Evolutionary conservation across 2,329 filamentous ascomycete genomes (phyloP).

Genomic region (Alternaria angustiovoidea): DNA sequence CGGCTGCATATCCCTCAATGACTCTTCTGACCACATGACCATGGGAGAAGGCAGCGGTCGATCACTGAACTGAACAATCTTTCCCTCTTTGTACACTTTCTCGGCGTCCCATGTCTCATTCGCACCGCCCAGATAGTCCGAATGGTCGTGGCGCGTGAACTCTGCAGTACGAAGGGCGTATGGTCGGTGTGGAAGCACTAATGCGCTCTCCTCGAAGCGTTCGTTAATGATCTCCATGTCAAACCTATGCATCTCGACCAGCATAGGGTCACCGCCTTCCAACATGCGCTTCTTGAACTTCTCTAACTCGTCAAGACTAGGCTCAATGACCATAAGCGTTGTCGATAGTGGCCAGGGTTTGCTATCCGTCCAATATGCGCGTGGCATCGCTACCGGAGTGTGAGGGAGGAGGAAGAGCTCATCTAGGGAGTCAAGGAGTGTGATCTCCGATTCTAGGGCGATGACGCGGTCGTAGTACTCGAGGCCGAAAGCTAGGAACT

Average conservation of each 20-base stretch:
- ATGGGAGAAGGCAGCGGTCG: constrained; percentile 75
- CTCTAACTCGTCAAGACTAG: constrained; percentile 62
- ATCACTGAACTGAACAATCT: constrained; percentile 75
- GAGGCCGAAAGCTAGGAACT: constrained; percentile 74
- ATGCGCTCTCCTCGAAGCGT: constrained; percentile 65
- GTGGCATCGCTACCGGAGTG: constrained; percentile 70
- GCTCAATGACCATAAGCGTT: constrained; percentile 69
- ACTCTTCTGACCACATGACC: constrained; percentile 57
- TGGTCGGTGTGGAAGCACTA: constrained; percentile 70
- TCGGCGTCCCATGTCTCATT: constrained; percentile 68
- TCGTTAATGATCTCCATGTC: constrained; percentile 75
- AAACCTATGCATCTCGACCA: constrained; percentile 55
- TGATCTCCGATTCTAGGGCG: constrained; percentile 69
- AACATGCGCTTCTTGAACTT: constrained; percentile 43
- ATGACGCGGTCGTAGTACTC: constrained; percentile 68
- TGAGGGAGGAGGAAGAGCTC: constrained; percentile 73
- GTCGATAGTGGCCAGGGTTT: constrained; percentile 64
- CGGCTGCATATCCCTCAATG: constrained; percentile 55
- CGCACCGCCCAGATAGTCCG: constrained; percentile 60
- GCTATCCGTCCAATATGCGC: constrained; percentile 73
- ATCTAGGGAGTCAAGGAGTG: constrained; percentile 70
- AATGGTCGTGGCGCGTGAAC: constrained; percentile 65
- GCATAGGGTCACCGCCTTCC: constrained; percentile 35
- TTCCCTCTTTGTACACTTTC: constrained; percentile 65
- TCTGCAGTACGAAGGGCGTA: constrained; percentile 70